phyloP scores from a whole-genome alignment of 352 stramenopile species.

The Pilasporangium apinafurcum region DNA sequence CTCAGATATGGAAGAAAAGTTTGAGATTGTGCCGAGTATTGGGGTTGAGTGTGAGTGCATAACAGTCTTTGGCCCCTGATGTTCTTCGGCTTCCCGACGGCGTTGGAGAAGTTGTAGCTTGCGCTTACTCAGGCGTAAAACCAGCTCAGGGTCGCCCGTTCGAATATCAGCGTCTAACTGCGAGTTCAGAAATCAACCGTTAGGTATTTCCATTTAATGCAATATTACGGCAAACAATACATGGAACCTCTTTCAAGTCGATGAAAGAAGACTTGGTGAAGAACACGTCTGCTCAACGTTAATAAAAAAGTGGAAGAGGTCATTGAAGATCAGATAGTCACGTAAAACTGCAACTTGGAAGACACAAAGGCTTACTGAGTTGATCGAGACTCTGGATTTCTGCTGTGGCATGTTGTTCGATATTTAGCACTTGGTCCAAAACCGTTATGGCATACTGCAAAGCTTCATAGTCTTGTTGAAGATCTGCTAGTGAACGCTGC shows the following conservation, averaged over 20 bases:
- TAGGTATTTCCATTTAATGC: background rate
- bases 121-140: conserved; percentile 5
- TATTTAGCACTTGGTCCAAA: conserved; percentile 2
- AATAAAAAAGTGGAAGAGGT: too few relatives aligned
- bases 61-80: background rate
- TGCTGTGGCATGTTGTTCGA: conserved; percentile 2
- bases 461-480: too few relatives aligned
- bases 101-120: conserved; percentile 9
- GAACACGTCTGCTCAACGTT: too few relatives aligned
- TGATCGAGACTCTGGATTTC: conserved; percentile 8
- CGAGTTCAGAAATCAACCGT: background rate
- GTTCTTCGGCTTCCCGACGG: conserved; percentile 5
- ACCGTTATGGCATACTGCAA: too few relatives aligned
- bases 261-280: too few relatives aligned
- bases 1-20: background rate
- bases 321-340: background rate
- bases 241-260: conserved; percentile 5
- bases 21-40: background rate
- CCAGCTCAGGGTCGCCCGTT: conserved; percentile 5
- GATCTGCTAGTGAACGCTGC: background rate
- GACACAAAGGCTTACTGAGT: conserved; percentile 4
- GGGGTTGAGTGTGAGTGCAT: background rate
- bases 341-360: background rate
- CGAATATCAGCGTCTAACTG: conserved; percentile 8
- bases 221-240: background rate